Base-by-base conservation (phyloP, 148 eudicot genomes). In the Chenopodium suecicum region DNA sequence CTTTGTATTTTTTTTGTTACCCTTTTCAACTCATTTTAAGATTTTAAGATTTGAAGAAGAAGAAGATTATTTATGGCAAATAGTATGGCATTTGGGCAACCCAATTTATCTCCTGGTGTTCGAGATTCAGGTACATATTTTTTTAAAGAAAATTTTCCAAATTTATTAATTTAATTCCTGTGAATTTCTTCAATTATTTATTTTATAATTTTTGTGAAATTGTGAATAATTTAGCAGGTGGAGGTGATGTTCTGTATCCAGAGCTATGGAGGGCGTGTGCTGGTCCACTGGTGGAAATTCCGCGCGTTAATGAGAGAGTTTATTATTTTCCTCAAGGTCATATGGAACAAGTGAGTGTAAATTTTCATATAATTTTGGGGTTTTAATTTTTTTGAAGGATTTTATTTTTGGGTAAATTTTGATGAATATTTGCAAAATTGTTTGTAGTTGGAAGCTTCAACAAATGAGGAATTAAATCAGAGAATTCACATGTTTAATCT, bases 211-310 rank as follows among this genome's bases (percentile, higher is more conserved):
- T 29, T 25, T 65, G 25, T 60, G 23, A 75, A 75, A 64, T 76
- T 46, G 56, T 62, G 37, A 82, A 23, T 29, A 48, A 46, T 79
- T 77, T 63, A 63, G 29, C n/a, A 82, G 92, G 85, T 48, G 84
- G 76, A 69, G 82, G 6, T 13, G 79, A 83, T 63, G 90, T 82
- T 75, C 85, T 95, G 86, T 91, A 93, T 78, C 70, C 77, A 22
- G 92, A 95, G 85, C 88, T 95, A 37, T 95, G 99, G 99, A 91
- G 77, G 85, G 94, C 92, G 1, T 95, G 99, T 91, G 99, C 99
- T 2, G 99, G 99, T 23, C 99, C 99, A 64, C 77, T 95, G 78
- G 93, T 93, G 48, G 94, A 93, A 71, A 84, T 95, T 78, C 99
- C 98, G 37, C 83, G 86, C 34, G 1, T 44, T 23, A 83, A 82